Evolutionary conservation across 306 rosid species (phyloP), one percentile per base, ranked within the genome.

Genomic region (Ochetophila trinervis): DNA sequence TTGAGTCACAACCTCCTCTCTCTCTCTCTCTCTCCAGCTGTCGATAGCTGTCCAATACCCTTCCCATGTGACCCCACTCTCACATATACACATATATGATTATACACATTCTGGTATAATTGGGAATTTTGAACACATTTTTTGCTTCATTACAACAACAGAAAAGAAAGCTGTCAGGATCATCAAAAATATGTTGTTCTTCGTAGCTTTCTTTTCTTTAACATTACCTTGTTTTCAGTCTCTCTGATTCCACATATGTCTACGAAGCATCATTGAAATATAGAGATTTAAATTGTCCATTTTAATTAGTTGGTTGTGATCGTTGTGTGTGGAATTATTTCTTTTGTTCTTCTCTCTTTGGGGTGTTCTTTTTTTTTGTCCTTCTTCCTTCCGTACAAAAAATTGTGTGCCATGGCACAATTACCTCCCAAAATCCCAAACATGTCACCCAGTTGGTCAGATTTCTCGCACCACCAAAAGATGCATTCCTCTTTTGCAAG

Each of bases 401-500:
- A 16, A 8, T 18, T 50, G 54, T 49, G 53, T 18, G 54, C 17
- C 21, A 91, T 93, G 99, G 97, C 97, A 18, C 97, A 93, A 56
- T 84, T 93, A 32, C 99, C 99, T 51, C 99, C 99, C 0, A 93
- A 93, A 78, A 75, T 88, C 74, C 99, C 99, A 45, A 90, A 76
- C 78, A 71, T 86, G 80, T 18, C 86, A 21, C 78, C 84, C 22
- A 81, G 74, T 74, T 93, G 97, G 99, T 77, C 88, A 17, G 99
- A 82, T 79, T 2, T 57, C 85, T 6, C 64, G 12, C 72, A 67
- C 45, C 63, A 66, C 69, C 80, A 74, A 13, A 85, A 66, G 49
- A 57, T 81, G 54, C 82, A 80, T 67, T 62, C 86, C 17, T 57
- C 80, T 10, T 74, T 78, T 55, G 68, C 64, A 42, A 63, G 63